Base-by-base conservation (phyloP, 306 rosid genomes). In the Cicer arietinum region DNA sequence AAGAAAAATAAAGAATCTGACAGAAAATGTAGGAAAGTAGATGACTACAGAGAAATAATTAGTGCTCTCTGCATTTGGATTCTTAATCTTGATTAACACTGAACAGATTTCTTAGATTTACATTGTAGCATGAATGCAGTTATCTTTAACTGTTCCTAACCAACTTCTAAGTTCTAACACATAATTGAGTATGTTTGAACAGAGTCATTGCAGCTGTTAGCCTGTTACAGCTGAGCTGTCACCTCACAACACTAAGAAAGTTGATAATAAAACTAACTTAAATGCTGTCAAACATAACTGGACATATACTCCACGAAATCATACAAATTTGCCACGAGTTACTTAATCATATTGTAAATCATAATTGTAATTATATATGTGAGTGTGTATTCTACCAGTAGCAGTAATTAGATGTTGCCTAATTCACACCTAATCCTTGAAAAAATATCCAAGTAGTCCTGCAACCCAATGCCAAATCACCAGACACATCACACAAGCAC, bases 341-440 rank as follows among this genome's bases (percentile, higher is more conserved):
- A 61, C 39, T 45, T 40, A 43, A 61, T 45, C 46, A 43, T 52
- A 12, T 30, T 8, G 69, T 22, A 61, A 57, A 61, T 44, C 65
- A 25, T 54, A 51, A 40, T 12, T 61, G 57, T 43, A 54, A n/a
- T 39, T 37, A 37, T n/a, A 35, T 37, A n/a, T 5, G 53, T 40
- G 16, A 2, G 5, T 43, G 39, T 43, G 58, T 22, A 45, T 47
- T 71, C 70, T 47, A 22, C 44, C 66, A 16, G 20, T 30, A 16
- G 20, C 50, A 56, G 71, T 57, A 47, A 16, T 43, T 66, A 61
- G 56, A 62, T 35, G 35, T 37, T 37, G 65, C 75, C 71, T 71
- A 45, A 44, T 47, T 56, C 71, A 56, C 59, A 68, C 25, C 40
- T 59, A 42, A 16, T 51, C 68, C 59, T 51, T 59, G 45, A 81